Percentiles rank a stretch among this genome's conserved stretches.
Conservation (phyloP, 768 basidiomycete genomes). For the Pleurotus sapidus region DNA sequence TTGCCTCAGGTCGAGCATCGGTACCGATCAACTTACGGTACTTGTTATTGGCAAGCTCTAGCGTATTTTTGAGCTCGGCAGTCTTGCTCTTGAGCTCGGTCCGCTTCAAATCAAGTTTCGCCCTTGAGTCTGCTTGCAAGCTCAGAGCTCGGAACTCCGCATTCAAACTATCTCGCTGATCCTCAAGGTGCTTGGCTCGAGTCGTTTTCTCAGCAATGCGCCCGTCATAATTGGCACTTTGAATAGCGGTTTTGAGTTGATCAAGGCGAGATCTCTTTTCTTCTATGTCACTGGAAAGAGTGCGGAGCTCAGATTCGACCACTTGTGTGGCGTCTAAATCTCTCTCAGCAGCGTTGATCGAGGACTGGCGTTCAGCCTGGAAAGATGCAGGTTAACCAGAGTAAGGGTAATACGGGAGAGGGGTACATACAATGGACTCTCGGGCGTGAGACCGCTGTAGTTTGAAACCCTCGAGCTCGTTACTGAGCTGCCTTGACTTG, state of each 20-base stretch:
- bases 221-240: slow-evolving; percentile 61
- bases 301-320: slow-evolving; percentile 51
- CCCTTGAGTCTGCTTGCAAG: slow-evolving; percentile 76
- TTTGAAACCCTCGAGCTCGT: slow-evolving; percentile 51
- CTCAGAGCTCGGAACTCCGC: slow-evolving; percentile 69
- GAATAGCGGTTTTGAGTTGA: slow-evolving; percentile 58
- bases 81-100: slow-evolving; percentile 63
- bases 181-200: slow-evolving; percentile 62
- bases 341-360: slow-evolving; percentile 50
- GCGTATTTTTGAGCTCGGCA: slow-evolving; percentile 69
- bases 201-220: slow-evolving; percentile 51
- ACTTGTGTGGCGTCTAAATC: slow-evolving; percentile 54
- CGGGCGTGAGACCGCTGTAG: slow-evolving; percentile 49
- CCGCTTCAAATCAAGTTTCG: slow-evolving; percentile 73
- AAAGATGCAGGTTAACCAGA: not conserved
- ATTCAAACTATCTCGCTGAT: slow-evolving; percentile 65
- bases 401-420: no score
- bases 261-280: slow-evolving; percentile 63
- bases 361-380: slow-evolving; percentile 48
- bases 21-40: slow-evolving; percentile 64
- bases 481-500: slow-evolving; percentile 54
- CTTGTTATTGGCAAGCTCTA: slow-evolving; percentile 51
- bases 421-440: slow-evolving; percentile 52
- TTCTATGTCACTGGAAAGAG: slow-evolving; percentile 59
- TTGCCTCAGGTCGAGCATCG: slow-evolving; percentile 56